Base-by-base conservation (phyloP, 306 rosid species). In the Mimosa bimucronata region DNA sequence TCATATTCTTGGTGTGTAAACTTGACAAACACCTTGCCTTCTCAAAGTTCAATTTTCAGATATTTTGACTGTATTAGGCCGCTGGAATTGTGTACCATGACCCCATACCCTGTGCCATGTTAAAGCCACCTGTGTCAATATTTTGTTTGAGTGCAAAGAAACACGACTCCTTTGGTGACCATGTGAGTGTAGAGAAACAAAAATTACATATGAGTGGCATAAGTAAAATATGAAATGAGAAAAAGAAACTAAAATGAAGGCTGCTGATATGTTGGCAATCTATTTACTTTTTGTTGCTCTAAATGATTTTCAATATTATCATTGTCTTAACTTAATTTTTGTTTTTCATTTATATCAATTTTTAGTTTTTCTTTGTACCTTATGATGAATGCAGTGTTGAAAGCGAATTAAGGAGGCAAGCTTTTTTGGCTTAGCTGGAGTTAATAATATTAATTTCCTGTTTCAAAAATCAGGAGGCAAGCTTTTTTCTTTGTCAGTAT, bases 1-100 rank as follows among this genome's bases (percentile, higher is more conserved):
- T 77, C 83, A 84, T 77, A 91, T 91, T 88, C 97, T 86, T n/a
- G 97, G 97, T 91, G 85, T 69, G 88, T 28, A 66, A 46, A 16
- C 42, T 69, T 38, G 58, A n/a, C 52, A 75, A 66, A 58, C 37
- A 42, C 41, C n/a, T 0, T 66, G n/a, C 25, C 66, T 28, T 31
- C 30, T 52, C 15, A 6, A 34, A 14, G 61, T 37, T 10, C 4
- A 12, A n/a, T 69, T 57, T 13, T 25, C 64, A n/a, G 67, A 34
- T 23, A 10, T 31, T 74, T 4, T 34, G 3, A 75, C 12, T 73
- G 14, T 16, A 48, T 16, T 4, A 5, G 42, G 28, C 4, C 30
- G 52, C 28, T 67, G n/a, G 53, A 26, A 41, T 12, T 12, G 9
- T 16, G 52, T 68, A 31, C 34, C n/a, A 66, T 38, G 72, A 9